Evolutionary conservation across 148 eudicot genomes (phyloP), one percentile per base, ranked within the genome.

Genomic region (Agrostemma githago): DNA sequence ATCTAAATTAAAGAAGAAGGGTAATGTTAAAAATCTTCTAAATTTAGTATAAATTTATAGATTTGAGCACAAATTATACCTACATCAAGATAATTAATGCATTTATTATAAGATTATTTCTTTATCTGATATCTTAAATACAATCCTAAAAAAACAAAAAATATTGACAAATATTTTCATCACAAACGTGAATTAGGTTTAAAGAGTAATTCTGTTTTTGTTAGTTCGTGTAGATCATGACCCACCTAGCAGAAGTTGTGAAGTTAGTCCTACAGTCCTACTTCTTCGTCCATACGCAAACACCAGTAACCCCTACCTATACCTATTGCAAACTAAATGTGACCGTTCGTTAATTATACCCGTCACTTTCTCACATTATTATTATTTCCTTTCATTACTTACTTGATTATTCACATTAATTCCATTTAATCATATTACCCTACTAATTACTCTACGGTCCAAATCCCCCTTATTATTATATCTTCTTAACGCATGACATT

Each of bases 341-440:
- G 81, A 68, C 63, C 73, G 81, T 79, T 51, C 34, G 34, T 26
- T 78, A 64, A 37, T 73, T 67, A 14, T 58, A 34, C 17, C 58
- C 40, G 5, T 58, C 59, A 46, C 19, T 54, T 54, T 46, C 3
- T 48, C 41, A 63, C 48, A 62, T 64, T 54, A 53, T 37, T 46
- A 44, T 59, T 14, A 42, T 68, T 59, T 26, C 53, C 48, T 63
- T 19, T 48, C 11, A 38, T 62, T 15, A 10, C 34, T 26, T 26
- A 26, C 34, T 39, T 48, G 6, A 38, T 62, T 61, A 71, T 77
- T 53, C 66, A 40, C 59, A 54, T 63, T 64, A 26, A 70, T 70
- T 51, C 1, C 9, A 17, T 38, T 19, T 37, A 65, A 69, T 69
- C 51, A 69, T 3, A 44, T 10, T 41, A 68, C 48, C 61, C 69